Conservation (phyloP, 2,329 filamentous ascomycete genomes). For the Xylaria sp. region DNA sequence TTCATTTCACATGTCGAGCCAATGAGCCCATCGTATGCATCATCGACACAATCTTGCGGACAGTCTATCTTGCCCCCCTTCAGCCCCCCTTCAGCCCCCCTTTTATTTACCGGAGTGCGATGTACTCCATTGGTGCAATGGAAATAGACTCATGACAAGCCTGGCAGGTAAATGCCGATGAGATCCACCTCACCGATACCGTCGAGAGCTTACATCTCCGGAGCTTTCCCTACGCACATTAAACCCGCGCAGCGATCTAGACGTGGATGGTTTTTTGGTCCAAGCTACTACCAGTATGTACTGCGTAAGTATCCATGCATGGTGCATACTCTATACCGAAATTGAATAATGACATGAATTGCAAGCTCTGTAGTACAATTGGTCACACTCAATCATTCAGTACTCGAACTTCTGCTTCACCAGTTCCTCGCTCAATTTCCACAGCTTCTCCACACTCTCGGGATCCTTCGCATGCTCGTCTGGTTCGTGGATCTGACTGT, state of each 20-base stretch:
- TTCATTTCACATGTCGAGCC: conserved; percentile 21
- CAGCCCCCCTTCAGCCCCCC: neutral
- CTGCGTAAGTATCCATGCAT: neutral
- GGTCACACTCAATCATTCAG: conserved; percentile 12
- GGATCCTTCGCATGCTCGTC: conserved; percentile 48
- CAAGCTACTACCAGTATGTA: neutral
- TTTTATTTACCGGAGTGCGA: neutral
- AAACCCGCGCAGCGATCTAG: neutral
- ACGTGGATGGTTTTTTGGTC: neutral
- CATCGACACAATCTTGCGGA: conserved; percentile 1
- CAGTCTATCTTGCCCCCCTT: neutral
- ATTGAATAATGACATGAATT: neutral
- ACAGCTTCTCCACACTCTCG: conserved; percentile 55
- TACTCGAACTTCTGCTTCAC: conserved; percentile 50
- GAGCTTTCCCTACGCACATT: neutral
- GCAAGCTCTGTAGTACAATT: neutral
- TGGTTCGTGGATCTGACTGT: conserved; percentile 45
- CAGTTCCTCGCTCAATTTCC: conserved; percentile 58
- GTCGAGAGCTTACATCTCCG: conserved; percentile 1
- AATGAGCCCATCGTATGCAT: conserved; percentile 13
- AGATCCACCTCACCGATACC: neutral
- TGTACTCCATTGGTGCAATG: too few relatives aligned
- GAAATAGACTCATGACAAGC: neutral
- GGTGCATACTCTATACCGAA: neutral
- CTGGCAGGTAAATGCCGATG: conserved; percentile 2